phyloP scores from a whole-genome alignment of 495 filamentous ascomycete species.

The Lichina pygmaea region DNA sequence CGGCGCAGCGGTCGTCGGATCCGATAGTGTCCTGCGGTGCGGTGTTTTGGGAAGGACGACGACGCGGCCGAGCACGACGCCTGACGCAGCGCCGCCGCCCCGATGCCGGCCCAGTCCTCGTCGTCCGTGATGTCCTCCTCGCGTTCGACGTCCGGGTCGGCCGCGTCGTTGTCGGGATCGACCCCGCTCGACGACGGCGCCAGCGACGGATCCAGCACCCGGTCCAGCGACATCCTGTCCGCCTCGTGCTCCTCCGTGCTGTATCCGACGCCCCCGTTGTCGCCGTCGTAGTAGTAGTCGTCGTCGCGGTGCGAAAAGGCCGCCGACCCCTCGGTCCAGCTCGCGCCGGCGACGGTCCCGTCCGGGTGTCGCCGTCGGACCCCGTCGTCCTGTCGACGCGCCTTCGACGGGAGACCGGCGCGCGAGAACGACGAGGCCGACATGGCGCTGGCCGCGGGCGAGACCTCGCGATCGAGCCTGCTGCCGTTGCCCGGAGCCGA shows the following conservation, averaged over 20 bases:
- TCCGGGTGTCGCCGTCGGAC: slow-evolving; percentile 9
- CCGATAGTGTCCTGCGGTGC: not conserved
- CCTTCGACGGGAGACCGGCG: not conserved
- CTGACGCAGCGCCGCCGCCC: slow-evolving; percentile 57
- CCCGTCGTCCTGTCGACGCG: not conserved
- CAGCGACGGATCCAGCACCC: slow-evolving; percentile 32
- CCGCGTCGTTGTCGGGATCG: not conserved
- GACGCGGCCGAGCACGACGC: slow-evolving; percentile 21
- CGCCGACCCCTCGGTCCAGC: slow-evolving; percentile 38
- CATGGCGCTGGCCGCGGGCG: not conserved
- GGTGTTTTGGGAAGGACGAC: slow-evolving; percentile 17
- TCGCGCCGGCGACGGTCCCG: slow-evolving; percentile 15
- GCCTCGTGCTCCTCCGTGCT: slow-evolving; percentile 62
- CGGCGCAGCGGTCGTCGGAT: slow-evolving; percentile 18
- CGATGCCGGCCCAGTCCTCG: slow-evolving; percentile 86
- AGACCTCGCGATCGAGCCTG: not conserved
- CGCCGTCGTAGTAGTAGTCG: slow-evolving; percentile 5
- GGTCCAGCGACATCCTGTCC: slow-evolving; percentile 90
- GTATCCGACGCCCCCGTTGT: slow-evolving; percentile 18
- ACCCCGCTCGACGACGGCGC: slow-evolving; percentile 40
- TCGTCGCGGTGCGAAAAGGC: slow-evolving; percentile 49
- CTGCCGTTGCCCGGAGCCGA: not conserved
- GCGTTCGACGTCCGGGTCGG: slow-evolving; percentile 16
- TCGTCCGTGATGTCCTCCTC: slow-evolving; percentile 76
- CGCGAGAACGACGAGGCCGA: not conserved